Evolutionary conservation across 2,329 filamentous ascomycete genomes (phyloP).

Genomic region (Colletotrichum chrysophilum): DNA sequence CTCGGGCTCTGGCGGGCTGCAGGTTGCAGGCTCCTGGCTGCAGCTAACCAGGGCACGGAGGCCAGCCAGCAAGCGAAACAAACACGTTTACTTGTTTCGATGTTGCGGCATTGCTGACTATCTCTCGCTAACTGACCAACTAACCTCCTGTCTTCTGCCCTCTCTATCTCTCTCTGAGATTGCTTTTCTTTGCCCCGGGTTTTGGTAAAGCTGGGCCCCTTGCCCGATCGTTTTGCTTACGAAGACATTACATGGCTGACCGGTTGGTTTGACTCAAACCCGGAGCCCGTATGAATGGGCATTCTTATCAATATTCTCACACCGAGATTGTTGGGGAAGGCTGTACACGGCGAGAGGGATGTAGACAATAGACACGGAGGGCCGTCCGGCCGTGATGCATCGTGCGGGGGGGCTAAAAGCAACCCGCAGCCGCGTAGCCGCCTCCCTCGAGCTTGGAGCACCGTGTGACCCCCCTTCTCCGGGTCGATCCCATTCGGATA

Average conservation of each 20-base stretch:
- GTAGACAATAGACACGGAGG: neutral
- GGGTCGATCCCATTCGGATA: neutral
- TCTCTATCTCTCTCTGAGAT: neutral
- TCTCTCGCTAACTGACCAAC: neutral
- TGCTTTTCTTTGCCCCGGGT: neutral
- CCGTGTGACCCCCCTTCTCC: neutral
- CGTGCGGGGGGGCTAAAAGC: neutral
- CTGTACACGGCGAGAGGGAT: neutral
- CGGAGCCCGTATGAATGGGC: neutral
- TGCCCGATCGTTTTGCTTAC: neutral
- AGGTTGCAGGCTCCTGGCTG: neutral
- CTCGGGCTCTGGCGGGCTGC: neutral
- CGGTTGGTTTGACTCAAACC: neutral
- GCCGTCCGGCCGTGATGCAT: neutral
- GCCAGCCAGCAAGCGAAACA: neutral
- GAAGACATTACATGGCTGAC: neutral
- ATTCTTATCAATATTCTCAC: neutral
- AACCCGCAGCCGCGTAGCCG: slow-evolving; percentile 6
- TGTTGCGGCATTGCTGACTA: neutral
- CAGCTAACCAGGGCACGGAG: neutral
- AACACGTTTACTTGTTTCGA: neutral
- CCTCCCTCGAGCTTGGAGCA: slow-evolving; percentile 12
- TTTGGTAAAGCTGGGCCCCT: neutral
- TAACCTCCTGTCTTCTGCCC: neutral
- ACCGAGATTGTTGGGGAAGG: neutral